Conservation (phyloP, 441 rosid genomes). For the Pelargonium australe region DNA sequence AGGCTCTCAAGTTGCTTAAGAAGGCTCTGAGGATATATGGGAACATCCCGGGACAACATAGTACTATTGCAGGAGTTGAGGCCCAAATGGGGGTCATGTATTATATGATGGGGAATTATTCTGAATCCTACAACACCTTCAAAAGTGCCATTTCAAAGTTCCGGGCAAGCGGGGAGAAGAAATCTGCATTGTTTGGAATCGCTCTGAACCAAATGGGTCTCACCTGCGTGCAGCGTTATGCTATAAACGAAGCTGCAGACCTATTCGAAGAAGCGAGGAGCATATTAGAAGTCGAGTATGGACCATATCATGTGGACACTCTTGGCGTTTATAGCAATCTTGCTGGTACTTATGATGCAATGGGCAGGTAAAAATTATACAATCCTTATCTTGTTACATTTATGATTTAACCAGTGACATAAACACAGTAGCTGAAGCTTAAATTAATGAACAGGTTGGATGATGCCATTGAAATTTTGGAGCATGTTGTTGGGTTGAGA, state of each 20-base stretch:
- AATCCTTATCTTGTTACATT: neutral
- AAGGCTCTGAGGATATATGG: slow-evolving; percentile 55
- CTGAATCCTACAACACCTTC: slow-evolving; percentile 62
- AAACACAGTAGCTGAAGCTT: neutral
- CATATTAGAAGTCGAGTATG: slow-evolving; percentile 69
- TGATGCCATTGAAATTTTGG: slow-evolving; percentile 79
- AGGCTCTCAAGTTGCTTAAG: slow-evolving; percentile 53
- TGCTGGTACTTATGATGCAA: slow-evolving; percentile 95
- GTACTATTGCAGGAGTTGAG: slow-evolving; percentile 78
- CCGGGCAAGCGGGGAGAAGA: slow-evolving; percentile 70
- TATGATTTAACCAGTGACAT: too few species aligned
- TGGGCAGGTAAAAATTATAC: slow-evolving; percentile 62
- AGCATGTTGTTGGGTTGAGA: slow-evolving; percentile 67
- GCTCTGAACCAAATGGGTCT: slow-evolving; percentile 90
- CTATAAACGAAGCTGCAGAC: slow-evolving; percentile 70
- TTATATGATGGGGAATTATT: slow-evolving; percentile 69
- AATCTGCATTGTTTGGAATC: slow-evolving; percentile 72
- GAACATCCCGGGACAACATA: slow-evolving; percentile 67
- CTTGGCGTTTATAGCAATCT: slow-evolving; percentile 85
- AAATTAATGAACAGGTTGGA: slow-evolving; percentile 40
- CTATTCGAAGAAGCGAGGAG: slow-evolving; percentile 79
- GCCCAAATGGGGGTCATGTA: slow-evolving; percentile 86
- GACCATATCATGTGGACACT: slow-evolving; percentile 86
- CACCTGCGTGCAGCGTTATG: slow-evolving; percentile 61
- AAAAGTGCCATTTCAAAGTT: slow-evolving; percentile 60